phyloP scores from a whole-genome alignment of 2,329 filamentous ascomycete genomes.

The Alternaria conjuncta region DNA sequence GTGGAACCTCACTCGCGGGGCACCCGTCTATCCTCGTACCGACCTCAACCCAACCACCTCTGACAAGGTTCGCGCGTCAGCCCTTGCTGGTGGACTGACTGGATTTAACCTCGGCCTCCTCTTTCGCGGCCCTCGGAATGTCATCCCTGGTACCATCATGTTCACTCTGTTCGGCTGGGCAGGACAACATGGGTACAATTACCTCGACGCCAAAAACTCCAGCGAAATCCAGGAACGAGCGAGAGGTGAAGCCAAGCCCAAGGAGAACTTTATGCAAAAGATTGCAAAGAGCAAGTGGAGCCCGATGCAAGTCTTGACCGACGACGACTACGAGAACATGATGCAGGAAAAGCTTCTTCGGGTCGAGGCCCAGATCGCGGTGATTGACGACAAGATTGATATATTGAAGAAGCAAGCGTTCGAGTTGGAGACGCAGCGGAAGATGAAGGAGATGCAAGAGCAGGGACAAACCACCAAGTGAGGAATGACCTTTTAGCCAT shows the following conservation, averaged over 20 bases:
- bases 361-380: constrained; percentile 76
- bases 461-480: background rate
- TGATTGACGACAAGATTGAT: constrained; percentile 78
- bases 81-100: constrained; percentile 73
- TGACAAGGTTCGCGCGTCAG: constrained; percentile 71
- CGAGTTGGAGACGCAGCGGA: constrained; percentile 23
- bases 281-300: constrained; percentile 70
- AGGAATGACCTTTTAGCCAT: background rate
- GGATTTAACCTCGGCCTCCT: constrained; percentile 61
- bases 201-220: constrained; percentile 56
- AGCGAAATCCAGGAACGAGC: constrained; percentile 39
- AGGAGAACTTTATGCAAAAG: constrained; percentile 56
- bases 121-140: constrained; percentile 53
- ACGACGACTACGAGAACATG: constrained; percentile 75
- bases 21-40: constrained; percentile 24
- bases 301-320: constrained; percentile 71
- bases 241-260: constrained; percentile 34
- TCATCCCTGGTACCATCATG: constrained; percentile 64
- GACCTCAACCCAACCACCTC: constrained; percentile 59
- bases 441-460: constrained; percentile 12
- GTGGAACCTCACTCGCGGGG: constrained; percentile 37
- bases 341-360: constrained; percentile 73
- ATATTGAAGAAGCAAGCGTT: constrained; percentile 48
- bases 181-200: constrained; percentile 64
- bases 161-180: constrained; percentile 64